These are phyloP conservation scores for Colletotrichum sansevieriae DNA, from an alignment of 2,329 filamentous ascomycete species.

Conservation along the genomic window DNA sequence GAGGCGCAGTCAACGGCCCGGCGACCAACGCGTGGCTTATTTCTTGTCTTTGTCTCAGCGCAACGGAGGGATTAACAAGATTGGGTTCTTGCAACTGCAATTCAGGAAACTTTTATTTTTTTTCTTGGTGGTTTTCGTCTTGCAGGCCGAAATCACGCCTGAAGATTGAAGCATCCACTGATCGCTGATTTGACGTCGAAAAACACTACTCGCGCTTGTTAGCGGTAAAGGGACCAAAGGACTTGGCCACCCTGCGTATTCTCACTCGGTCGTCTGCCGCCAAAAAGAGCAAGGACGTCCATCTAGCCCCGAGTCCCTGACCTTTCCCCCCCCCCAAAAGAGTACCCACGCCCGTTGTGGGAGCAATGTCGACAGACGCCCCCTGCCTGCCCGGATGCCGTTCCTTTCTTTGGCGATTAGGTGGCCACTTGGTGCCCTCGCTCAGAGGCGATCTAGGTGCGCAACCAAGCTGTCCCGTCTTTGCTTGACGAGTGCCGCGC, in stretches of 20 bases:
- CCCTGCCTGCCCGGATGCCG: slow-evolving; percentile 1
- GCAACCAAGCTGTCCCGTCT: slow-evolving; percentile 10
- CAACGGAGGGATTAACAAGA: no score
- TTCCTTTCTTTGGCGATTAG: slow-evolving; percentile 26
- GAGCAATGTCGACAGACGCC: no score
- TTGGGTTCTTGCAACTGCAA: no score
- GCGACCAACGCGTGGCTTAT: no score
- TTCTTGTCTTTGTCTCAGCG: no score
- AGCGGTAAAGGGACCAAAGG: neutral
- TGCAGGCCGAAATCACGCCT: slow-evolving; percentile 9
- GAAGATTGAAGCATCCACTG: slow-evolving; percentile 37
- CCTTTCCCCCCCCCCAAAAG: no score
- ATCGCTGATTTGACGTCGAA: slow-evolving; percentile 19
- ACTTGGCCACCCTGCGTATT: neutral
- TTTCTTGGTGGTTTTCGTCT: no score
- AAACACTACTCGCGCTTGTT: slow-evolving; percentile 1
- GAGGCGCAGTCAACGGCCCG: no score
- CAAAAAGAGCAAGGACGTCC: neutral
- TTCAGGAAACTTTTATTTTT: no score
- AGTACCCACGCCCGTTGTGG: no score
- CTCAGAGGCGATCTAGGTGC: slow-evolving; percentile 10
- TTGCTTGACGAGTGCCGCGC: slow-evolving; percentile 10
- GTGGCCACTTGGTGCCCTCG: slow-evolving; percentile 7
- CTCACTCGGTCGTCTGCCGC: no score
- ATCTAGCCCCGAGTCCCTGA: no score